phyloP scores from a whole-genome alignment of 805 yeast genomes.

The Yarrowia hollandica region DNA sequence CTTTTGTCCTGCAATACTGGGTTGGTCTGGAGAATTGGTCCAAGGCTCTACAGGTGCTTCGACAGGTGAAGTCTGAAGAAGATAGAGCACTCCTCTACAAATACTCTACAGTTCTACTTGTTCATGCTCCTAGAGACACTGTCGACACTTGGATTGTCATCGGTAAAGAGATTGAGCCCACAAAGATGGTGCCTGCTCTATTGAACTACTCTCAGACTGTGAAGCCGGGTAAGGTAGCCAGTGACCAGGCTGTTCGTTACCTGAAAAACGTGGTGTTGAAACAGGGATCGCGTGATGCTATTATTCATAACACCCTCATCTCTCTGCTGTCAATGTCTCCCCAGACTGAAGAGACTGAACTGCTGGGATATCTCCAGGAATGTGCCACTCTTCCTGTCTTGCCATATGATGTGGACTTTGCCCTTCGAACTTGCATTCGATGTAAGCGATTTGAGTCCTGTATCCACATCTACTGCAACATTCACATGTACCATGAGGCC shows the following conservation, averaged over 20 bases:
- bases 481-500: constrained; percentile 77
- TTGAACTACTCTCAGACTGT: constrained; percentile 50
- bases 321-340: constrained; percentile 61
- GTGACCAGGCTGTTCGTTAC: constrained; percentile 67
- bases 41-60: constrained; percentile 60
- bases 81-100: constrained; percentile 57
- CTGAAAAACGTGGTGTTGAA: constrained; percentile 53
- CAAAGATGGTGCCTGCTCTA: constrained; percentile 71
- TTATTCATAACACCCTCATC: constrained; percentile 68
- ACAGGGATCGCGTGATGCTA: constrained; percentile 48
- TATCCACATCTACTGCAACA: constrained; percentile 65
- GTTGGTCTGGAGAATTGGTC: constrained; percentile 70
- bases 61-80: constrained; percentile 48
- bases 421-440: constrained; percentile 69
- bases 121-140: constrained; percentile 67
- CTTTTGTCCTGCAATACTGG: constrained; percentile 68
- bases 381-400: constrained; percentile 36
- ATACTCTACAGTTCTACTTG: constrained; percentile 65
- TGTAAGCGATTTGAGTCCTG: constrained; percentile 63
- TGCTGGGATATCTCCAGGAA: constrained; percentile 53
- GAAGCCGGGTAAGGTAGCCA: constrained; percentile 39
- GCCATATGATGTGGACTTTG: constrained; percentile 67
- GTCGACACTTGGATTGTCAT: constrained; percentile 75
- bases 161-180: constrained; percentile 33
- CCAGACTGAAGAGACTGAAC: constrained; percentile 47